Conservation (phyloP, 192 early-diverging fungal species). For the Funneliformis mosseae region DNA sequence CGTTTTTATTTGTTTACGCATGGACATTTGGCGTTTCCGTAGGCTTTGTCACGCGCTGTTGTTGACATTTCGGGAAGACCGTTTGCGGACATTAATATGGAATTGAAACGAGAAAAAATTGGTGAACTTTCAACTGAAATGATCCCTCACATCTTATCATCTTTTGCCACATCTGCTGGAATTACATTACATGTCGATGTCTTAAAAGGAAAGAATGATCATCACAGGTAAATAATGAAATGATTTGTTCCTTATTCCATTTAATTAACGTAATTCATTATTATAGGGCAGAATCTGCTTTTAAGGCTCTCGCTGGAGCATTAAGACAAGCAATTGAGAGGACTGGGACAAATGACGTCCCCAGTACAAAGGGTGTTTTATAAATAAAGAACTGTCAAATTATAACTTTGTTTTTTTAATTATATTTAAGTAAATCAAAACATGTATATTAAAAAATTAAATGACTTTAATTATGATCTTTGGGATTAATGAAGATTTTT, state of each 20-base stretch:
- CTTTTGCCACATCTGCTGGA: conserved; percentile 88
- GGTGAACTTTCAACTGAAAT: conserved; percentile 93
- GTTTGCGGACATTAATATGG: conserved; percentile 78
- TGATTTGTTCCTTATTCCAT: neutral
- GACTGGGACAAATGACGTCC: conserved; percentile 88
- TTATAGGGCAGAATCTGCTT: conserved; percentile 87
- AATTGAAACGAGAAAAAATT: conserved; percentile 89
- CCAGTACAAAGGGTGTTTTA: conserved; percentile 93
- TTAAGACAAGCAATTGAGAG: conserved; percentile 81
- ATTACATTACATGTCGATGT: conserved; percentile 98
- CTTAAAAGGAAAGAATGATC: conserved; percentile 94
- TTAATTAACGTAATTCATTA: conserved; percentile 5
- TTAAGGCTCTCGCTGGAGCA: conserved; percentile 98
- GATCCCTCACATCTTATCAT: conserved; percentile 96
- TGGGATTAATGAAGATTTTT: neutral
- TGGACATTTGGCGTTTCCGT: conserved; percentile 8
- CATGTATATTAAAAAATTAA: neutral
- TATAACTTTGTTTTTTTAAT: neutral
- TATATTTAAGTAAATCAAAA: neutral
- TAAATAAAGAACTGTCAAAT: conserved; percentile 40
- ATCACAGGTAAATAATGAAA: conserved; percentile 73
- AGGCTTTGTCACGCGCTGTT: conserved; percentile 90
- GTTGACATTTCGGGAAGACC: conserved; percentile 98
- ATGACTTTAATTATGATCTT: neutral
- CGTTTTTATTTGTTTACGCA: neutral